Percentiles rank a stretch among this genome's conserved stretches.
phyloP scores from a whole-genome alignment of 495 filamentous ascomycete genomes.

The Opeltia flavorubescens region DNA sequence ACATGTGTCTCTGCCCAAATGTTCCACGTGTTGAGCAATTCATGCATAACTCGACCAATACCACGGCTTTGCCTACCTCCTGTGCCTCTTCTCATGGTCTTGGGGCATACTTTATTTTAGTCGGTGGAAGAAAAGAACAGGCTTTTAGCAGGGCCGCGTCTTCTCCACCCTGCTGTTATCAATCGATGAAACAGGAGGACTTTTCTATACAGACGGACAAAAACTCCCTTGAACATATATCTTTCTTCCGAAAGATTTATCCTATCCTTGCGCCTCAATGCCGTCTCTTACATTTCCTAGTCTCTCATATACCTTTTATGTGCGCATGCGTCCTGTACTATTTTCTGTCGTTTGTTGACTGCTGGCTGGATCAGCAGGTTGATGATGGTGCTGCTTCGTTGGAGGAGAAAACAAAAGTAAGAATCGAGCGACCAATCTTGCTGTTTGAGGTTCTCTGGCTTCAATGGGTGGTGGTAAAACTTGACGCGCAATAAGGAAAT shows the following conservation, averaged over 20 bases:
- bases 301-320: neutral
- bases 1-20: neutral
- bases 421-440: slow-evolving; percentile 1
- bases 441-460: slow-evolving; percentile 1
- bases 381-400: neutral
- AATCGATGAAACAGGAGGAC: slow-evolving; percentile 17
- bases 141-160: slow-evolving; percentile 26
- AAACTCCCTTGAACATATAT: neutral
- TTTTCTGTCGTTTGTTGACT: neutral
- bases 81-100: slow-evolving; percentile 19
- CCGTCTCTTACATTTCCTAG: neutral
- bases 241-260: neutral
- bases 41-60: neutral
- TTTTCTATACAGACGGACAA: slow-evolving; percentile 23
- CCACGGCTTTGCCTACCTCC: slow-evolving; percentile 28
- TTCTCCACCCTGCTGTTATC: slow-evolving; percentile 23
- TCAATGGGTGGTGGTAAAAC: neutral
- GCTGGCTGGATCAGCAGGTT: neutral
- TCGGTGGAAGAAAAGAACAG: slow-evolving; percentile 24
- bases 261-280: neutral
- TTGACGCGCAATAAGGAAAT: neutral
- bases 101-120: slow-evolving; percentile 23
- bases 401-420: neutral
- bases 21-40: neutral
- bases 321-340: neutral